phyloP scores from a whole-genome alignment of 257 asterid species.

The Eustoma russellianum region DNA sequence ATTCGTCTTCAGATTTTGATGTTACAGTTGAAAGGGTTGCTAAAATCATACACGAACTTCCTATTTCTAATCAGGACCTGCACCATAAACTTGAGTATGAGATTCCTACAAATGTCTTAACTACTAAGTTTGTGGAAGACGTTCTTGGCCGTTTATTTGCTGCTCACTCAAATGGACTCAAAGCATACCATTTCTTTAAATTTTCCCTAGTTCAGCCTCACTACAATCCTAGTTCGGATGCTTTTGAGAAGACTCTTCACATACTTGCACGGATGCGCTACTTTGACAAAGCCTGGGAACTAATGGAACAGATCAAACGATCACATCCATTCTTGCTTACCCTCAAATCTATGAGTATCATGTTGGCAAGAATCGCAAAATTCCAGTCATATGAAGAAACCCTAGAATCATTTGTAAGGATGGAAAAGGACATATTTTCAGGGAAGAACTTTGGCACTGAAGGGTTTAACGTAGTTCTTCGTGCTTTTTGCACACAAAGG shows the following conservation, averaged over 20 bases:
- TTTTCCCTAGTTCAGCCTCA: constrained; percentile 45
- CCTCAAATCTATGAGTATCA: constrained; percentile 78
- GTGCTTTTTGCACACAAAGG: constrained; percentile 80
- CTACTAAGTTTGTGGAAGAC: constrained; percentile 52
- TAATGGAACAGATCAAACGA: constrained; percentile 36
- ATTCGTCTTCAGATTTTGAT: constrained; percentile 21
- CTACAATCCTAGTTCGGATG: constrained; percentile 63
- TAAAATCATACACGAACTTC: constrained; percentile 52
- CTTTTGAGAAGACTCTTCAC: constrained; percentile 84
- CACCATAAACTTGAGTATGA: constrained; percentile 35
- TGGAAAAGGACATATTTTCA: constrained; percentile 49
- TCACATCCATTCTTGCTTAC: constrained; percentile 61
- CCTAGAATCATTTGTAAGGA: constrained; percentile 65
- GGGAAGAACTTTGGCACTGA: constrained; percentile 51
- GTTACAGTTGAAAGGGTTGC: constrained; percentile 35
- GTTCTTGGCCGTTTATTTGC: constrained; percentile 76
- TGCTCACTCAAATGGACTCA: constrained; percentile 81
- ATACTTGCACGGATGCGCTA: constrained; percentile 86
- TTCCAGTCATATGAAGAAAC: constrained; percentile 65
- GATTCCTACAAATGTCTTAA: constrained; percentile 30
- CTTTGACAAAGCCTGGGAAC: constrained; percentile 82
- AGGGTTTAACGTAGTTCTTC: constrained; percentile 74
- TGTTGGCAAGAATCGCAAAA: constrained; percentile 76
- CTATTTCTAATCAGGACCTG: constrained; percentile 50
- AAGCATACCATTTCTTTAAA: constrained; percentile 65